Evolutionary conservation across 139 green algal species (phyloP).

Genomic region (Coelastrella sp.): DNA sequence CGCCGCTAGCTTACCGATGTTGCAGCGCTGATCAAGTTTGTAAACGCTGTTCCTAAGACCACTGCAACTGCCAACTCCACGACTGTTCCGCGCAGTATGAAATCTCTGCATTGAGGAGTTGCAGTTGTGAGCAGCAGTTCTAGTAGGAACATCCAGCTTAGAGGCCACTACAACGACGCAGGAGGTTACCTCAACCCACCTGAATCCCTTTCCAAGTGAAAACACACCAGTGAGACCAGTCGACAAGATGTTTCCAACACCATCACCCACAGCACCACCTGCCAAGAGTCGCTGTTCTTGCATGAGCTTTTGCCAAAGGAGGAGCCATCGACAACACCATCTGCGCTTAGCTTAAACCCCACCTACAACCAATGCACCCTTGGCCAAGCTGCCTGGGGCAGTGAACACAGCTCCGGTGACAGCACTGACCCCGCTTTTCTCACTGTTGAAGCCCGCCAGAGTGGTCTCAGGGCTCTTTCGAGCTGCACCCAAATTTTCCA

Average conservation of each 20-base stretch:
- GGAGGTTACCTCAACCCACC: background rate
- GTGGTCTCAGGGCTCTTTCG: background rate
- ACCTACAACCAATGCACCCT: background rate
- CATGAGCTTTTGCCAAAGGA: too few relatives aligned
- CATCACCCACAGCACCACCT: conserved; percentile 1
- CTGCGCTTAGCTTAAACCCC: background rate
- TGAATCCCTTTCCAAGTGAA: conserved; percentile 33
- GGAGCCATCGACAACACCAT: background rate
- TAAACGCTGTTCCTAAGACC: conserved; percentile 39
- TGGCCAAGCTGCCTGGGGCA: background rate
- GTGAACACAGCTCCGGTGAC: background rate
- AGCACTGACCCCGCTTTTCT: background rate
- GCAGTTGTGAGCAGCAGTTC: background rate
- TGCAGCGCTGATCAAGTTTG: conserved; percentile 8
- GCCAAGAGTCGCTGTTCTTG: background rate
- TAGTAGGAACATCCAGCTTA: too few relatives aligned
- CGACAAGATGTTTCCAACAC: background rate
- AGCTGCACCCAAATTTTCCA: background rate
- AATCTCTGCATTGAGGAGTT: conserved; percentile 28
- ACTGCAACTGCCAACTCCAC: conserved; percentile 46
- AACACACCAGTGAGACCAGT: conserved; percentile 28
- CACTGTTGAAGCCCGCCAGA: background rate
- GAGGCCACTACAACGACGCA: too few relatives aligned
- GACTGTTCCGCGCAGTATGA: conserved; percentile 37
- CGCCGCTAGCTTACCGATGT: background rate